Base-by-base conservation (phyloP, 2,329 filamentous ascomycete species). In the Cryphonectria radicalis region DNA sequence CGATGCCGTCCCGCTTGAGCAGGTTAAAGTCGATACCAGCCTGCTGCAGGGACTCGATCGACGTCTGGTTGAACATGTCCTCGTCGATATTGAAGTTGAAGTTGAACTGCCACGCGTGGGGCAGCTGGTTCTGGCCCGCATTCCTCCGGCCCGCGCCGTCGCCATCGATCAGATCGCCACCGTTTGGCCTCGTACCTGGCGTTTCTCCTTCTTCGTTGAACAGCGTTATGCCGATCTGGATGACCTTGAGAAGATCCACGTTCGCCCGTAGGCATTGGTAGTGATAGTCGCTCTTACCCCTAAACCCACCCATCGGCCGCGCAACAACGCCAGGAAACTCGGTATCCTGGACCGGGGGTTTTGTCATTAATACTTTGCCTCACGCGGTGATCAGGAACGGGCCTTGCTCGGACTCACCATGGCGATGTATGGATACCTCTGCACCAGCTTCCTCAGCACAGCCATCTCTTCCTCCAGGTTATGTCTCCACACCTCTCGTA, bases 261-360 rank as follows among this genome's bases (percentile, higher is more conserved):
- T 99, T 99, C 77, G 94, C 97, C 73, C 96, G 93, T 63, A 99
- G 87, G 73, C 95, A 98, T 85, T 99, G 96, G 83, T 99, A 99
- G 80, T 99, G 96, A 79, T 99, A 99, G 77, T 98, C 95, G 75
- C 94, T 96, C 84, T 98, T 98, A 72, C 93, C 96, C 72, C 92
- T 90, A 81, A 99, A 99, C 70, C 92, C 90, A 65, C 96, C 96
- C 87, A 99, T 98, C 1, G 96, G 96, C 76, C 96, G 90, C 37
- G 95, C 94, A 68, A 99, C 95, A 68, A 99, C 94, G 70, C 96
- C 96, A n/a, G 96, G 96, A 77, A 99, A 99, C 80, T 98, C 95
- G 35, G 96, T 98, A 80, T 99, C 96, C 95, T 97, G 79, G 67
- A 71, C 74, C 70, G 69, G 43, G 43, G 35, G 73, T 17, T 35